These are phyloP conservation scores for Zygnema circumcarinatum DNA, from an alignment of 139 green algal species.

Conservation along the genomic window DNA sequence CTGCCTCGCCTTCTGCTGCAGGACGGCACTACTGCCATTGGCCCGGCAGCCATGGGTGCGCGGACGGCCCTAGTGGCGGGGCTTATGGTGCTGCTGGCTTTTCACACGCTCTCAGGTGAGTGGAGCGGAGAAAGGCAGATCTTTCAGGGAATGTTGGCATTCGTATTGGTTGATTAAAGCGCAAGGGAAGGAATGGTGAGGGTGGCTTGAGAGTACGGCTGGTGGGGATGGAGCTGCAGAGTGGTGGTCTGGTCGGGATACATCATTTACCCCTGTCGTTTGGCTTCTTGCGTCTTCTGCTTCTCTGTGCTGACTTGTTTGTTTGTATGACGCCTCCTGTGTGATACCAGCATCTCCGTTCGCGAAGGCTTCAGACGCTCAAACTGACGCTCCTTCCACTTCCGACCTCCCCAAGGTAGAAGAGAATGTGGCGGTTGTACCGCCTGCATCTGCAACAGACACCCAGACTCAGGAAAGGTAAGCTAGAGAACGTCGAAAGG, in stretches of 20 bases:
- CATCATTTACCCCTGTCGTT: too few relatives aligned
- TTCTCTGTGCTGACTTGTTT: too few relatives aligned
- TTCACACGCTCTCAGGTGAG: slow-evolving; percentile 24
- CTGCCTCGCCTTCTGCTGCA: too few relatives aligned
- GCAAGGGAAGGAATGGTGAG: too few relatives aligned
- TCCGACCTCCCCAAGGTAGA: slow-evolving; percentile 32
- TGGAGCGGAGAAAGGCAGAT: background rate
- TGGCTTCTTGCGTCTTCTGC: too few relatives aligned
- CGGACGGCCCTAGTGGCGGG: slow-evolving; percentile 8
- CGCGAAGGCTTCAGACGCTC: background rate
- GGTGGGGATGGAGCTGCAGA: too few relatives aligned
- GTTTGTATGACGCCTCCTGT: too few relatives aligned
- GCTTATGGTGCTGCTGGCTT: slow-evolving; percentile 4
- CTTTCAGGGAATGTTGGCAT: background rate
- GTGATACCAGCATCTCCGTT: background rate
- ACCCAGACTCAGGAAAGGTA: slow-evolving; percentile 52
- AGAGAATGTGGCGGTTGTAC: slow-evolving; percentile 21
- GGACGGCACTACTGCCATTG: background rate
- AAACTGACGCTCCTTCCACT: background rate
- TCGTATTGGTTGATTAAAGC: background rate
- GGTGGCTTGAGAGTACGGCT: too few relatives aligned
- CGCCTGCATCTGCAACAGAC: slow-evolving; percentile 47
- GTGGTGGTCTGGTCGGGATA: too few relatives aligned
- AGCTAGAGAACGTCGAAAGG: too few relatives aligned
- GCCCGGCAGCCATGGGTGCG: slow-evolving; percentile 1